phyloP scores from a whole-genome alignment of 306 rosid genomes.

The Boehmeria nivea region DNA sequence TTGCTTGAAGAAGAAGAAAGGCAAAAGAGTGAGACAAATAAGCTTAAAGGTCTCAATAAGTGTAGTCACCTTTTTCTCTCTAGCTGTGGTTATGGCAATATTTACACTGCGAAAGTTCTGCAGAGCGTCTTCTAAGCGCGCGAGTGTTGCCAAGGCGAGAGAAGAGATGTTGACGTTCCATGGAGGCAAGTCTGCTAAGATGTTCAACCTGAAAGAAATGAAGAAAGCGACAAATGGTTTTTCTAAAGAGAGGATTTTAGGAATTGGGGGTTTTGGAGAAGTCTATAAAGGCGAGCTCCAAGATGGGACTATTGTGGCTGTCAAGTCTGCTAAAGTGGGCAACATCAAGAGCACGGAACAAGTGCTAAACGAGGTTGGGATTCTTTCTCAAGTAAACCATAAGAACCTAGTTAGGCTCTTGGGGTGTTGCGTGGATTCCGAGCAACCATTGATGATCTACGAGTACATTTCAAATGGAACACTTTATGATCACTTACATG shows the following conservation, averaged over 20 bases:
- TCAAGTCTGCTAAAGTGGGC: conserved; percentile 83
- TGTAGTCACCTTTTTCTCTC: conserved; percentile 36
- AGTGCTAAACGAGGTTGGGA: conserved; percentile 81
- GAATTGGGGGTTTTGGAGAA: conserved; percentile 91
- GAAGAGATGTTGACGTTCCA: conserved; percentile 46
- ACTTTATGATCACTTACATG: conserved; percentile 79
- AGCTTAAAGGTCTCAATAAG: conserved; percentile 39
- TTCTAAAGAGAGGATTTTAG: conserved; percentile 53
- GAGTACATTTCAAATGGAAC: conserved; percentile 94
- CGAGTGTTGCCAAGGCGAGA: conserved; percentile 53
- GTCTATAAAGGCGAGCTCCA: conserved; percentile 79
- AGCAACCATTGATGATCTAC: conserved; percentile 83
- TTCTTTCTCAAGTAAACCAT: conserved; percentile 92
- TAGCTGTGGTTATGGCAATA: conserved; percentile 35
- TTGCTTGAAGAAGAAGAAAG: conserved; percentile 45
- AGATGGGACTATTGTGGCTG: conserved; percentile 75
- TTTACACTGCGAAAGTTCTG: conserved; percentile 33
- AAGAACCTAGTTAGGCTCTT: conserved; percentile 76
- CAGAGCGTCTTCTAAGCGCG: conserved; percentile 22
- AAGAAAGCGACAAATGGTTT: conserved; percentile 77
- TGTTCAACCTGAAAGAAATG: conserved; percentile 69
- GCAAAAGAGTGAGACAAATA: conserved; percentile 29
- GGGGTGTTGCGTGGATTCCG: conserved; percentile 83
- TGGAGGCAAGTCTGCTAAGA: conserved; percentile 52
- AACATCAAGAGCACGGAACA: conserved; percentile 87